Evolutionary conservation across 345 rosid genomes (phyloP), one percentile per base, ranked within the genome.

Genomic region (Salix koriyanagi): DNA sequence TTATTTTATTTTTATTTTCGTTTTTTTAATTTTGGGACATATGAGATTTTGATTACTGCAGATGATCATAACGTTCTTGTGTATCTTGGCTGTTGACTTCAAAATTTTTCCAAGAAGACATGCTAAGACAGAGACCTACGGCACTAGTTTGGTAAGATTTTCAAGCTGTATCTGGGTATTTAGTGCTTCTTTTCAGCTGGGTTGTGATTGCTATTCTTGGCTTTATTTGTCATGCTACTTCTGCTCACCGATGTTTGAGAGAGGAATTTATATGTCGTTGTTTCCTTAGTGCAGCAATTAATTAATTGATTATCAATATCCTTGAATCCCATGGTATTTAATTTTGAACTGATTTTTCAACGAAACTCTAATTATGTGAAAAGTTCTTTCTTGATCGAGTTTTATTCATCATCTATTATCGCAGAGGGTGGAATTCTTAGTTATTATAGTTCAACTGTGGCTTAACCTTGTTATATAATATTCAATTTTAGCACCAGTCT

Each of bases 71-170:
- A 90, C 99, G 58, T 91, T 93, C 84, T 82, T 96, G 83, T 89
- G 92, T 73, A 96, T 96, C 78, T 89, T 96, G 85, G 98, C 93
- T 74, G 99, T 93, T 73, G 99, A 96, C 71, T 93, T 96, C 79
- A 89, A 78, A 81, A 87, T 93, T 83, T 96, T 86, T 85, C 98
- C 99, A 2, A 86, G 98, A 83, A 87, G 86, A 87, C 86, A 90
- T 23, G 98, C 96, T 44, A 93, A 96, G 88, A 90, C 94, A 15
- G 97, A 92, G 87, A 91, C 90, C 44, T 93, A 89, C 37, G 98
- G 94, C 42, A 87, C 91, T 78, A 73, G 99, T 84, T 81, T 93
- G 96, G 98, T 93, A 86, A 81, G 89, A 69, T 44, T 78, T 67
- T 69, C 61, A 67, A 37, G 26, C 67, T 75, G 80, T 56, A 52